These are phyloP conservation scores for Kwoniella sp. DNA, from an alignment of 768 basidiomycete species.

Conservation along the genomic window DNA sequence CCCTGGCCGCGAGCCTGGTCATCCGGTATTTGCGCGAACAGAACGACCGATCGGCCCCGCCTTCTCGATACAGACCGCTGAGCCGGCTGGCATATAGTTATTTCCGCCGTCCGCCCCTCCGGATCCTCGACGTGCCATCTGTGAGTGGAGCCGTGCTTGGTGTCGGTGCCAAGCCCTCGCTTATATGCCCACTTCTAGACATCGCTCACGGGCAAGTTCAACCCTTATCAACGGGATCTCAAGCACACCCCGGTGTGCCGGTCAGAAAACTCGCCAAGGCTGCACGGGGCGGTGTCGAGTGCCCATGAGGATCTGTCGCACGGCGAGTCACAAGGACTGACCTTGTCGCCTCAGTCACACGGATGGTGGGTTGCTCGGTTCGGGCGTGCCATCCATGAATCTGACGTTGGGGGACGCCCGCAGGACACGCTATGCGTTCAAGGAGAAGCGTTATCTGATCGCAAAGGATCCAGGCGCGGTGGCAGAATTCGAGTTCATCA, in stretches of 20 bases:
- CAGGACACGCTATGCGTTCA: conserved; percentile 33
- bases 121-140: conserved; percentile 23
- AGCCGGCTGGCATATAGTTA: conserved; percentile 12
- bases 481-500: conserved; percentile 35
- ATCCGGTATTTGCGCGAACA: conserved; percentile 31
- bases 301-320: conserved; percentile 3
- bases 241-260: conserved; percentile 24
- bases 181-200: conserved; percentile 13
- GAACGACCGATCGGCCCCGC: conserved; percentile 10
- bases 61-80: conserved; percentile 6
- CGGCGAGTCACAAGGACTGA: conserved; percentile 8
- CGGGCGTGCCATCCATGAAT: no score
- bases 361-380: conserved; percentile 37
- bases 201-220: conserved; percentile 24
- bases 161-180: background rate
- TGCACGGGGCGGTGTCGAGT: conserved; percentile 16
- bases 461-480: conserved; percentile 35
- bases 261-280: conserved; percentile 28
- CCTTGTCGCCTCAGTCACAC: conserved; percentile 12
- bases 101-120: conserved; percentile 6
- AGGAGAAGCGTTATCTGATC: conserved; percentile 47
- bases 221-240: conserved; percentile 15
- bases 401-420: background rate
- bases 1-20: conserved; percentile 29
- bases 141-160: conserved; percentile 8